Percentiles rank a stretch among this genome's conserved stretches.
phyloP scores from a whole-genome alignment of 192 early-diverging fungal species.

The Linnemannia schmuckeri region DNA sequence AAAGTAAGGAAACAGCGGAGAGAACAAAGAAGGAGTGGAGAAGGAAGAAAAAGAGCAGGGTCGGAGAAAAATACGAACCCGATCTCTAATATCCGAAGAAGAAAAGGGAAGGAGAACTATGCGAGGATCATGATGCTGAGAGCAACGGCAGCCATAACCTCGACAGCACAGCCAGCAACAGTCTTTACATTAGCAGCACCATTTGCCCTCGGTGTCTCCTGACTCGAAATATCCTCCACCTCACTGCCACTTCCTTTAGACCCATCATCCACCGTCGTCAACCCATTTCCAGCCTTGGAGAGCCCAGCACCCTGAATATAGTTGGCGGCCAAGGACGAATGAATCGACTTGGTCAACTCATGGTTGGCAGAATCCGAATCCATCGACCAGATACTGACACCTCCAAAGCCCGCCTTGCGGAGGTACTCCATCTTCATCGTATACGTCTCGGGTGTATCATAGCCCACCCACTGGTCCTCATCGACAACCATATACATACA shows the following conservation, averaged over 20 bases:
- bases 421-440: constrained; percentile 28
- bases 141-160: constrained; percentile 32
- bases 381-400: constrained; percentile 56
- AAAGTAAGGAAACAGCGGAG: too few species aligned
- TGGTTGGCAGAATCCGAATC: constrained; percentile 45
- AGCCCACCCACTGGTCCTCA: constrained; percentile 42
- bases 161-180: constrained; percentile 6
- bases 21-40: background rate
- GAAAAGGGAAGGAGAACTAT: constrained; percentile 7
- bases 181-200: background rate
- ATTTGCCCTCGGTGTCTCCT: background rate
- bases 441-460: constrained; percentile 44
- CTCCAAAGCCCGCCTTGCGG: constrained; percentile 43
- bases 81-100: background rate
- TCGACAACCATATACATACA: constrained; percentile 58
- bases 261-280: background rate
- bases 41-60: background rate
- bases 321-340: constrained; percentile 11
- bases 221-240: background rate
- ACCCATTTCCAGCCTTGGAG: background rate
- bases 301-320: constrained; percentile 11
- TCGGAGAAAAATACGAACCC: background rate
- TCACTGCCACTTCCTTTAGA: too few species aligned
- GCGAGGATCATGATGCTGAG: constrained; percentile 28
- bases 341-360: constrained; percentile 39